phyloP scores from a whole-genome alignment of 495 filamentous ascomycete genomes.

The Penicillium cosmopolitanum region DNA sequence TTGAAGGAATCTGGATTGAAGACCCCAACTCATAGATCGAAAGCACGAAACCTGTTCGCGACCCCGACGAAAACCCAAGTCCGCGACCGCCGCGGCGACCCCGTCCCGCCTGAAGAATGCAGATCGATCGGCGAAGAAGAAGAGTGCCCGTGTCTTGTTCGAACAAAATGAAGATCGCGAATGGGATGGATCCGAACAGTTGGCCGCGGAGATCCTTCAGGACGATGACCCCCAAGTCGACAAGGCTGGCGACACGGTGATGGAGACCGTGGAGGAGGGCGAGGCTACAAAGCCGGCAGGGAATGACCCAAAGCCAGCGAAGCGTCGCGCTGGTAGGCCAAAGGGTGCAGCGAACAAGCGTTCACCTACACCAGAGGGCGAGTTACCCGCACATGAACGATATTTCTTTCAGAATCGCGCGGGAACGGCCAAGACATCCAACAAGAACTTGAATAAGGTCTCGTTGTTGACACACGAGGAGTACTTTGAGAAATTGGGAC shows the following conservation, averaged over 20 bases:
- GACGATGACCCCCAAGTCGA: slow-evolving; percentile 41
- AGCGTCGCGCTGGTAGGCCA: slow-evolving; percentile 60
- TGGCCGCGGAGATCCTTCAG: slow-evolving; percentile 73
- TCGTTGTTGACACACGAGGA: slow-evolving; percentile 84
- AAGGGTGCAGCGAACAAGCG: slow-evolving; percentile 66
- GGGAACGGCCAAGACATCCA: slow-evolving; percentile 79
- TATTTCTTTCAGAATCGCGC: slow-evolving; percentile 94
- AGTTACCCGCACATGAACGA: slow-evolving; percentile 83
- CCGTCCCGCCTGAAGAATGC: slow-evolving; percentile 66
- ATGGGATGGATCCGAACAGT: slow-evolving; percentile 71
- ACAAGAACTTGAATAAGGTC: slow-evolving; percentile 78
- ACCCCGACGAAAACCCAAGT: slow-evolving; percentile 43
- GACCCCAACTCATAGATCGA: slow-evolving; percentile 48
- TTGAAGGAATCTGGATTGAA: slow-evolving; percentile 48
- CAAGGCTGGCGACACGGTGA: slow-evolving; percentile 43
- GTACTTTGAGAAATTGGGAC: slow-evolving; percentile 73
- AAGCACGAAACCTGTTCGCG: slow-evolving; percentile 45
- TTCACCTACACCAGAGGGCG: slow-evolving; percentile 76
- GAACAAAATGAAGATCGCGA: slow-evolving; percentile 74
- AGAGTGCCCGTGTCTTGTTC: slow-evolving; percentile 76
- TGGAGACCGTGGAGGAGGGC: slow-evolving; percentile 41
- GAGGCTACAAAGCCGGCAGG: slow-evolving; percentile 34
- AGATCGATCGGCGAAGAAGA: slow-evolving; percentile 83
- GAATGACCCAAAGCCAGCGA: slow-evolving; percentile 50
- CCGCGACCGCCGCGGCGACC: slow-evolving; percentile 35